Base-by-base conservation (phyloP, 2,329 filamentous ascomycete species). In the Colletotrichum spinosum region DNA sequence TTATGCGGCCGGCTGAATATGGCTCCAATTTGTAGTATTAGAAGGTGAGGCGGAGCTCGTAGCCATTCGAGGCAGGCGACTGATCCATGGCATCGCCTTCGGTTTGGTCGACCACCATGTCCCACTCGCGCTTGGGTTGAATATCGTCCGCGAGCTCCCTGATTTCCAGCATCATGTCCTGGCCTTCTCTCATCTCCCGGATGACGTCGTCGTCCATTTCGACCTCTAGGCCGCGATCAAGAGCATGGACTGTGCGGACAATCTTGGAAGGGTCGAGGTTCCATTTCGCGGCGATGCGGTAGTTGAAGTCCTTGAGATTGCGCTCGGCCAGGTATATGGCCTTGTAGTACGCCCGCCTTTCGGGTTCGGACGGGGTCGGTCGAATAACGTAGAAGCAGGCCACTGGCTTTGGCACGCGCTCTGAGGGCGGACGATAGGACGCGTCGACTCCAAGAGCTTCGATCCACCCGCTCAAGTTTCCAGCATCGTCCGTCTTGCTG, bases 161-260 rank as follows among this genome's bases (percentile, higher is more conserved):
- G 46, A 92, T 83, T 70, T 96, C 90, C 62, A 92, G 84, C 64
- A 90, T 87, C 91, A 98, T 96, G 73, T 97, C 95, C 77, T 98
- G 93, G 38, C 94, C 94, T 79, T 99, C 96, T 2, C 89, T 87
- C 56, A 98, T 83, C 76, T 95, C 91, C 49, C 87, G 86, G 38
- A 98, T 88, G 52, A 97, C 90, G 68, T 97, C 94, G 73, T 98
- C 94, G 72, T 98, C 96, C 71, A 98, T 86, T 73, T 97, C 88
- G 60, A 98, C 89, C 72, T 94, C 89, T 2, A 97, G 79, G 0
- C 93, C 93, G 69, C 89, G 89, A 12, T 89, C 84, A 46, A 92
- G 90, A 57, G 94, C 82, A 62, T 89, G 92, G 5, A 97, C 82
- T 1, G 90, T 90, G 41, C 91, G 89, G 1, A 89, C 80, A 8